phyloP scores from a whole-genome alignment of 1,284 basidiomycete genomes.

The Marasmius fiardii region DNA sequence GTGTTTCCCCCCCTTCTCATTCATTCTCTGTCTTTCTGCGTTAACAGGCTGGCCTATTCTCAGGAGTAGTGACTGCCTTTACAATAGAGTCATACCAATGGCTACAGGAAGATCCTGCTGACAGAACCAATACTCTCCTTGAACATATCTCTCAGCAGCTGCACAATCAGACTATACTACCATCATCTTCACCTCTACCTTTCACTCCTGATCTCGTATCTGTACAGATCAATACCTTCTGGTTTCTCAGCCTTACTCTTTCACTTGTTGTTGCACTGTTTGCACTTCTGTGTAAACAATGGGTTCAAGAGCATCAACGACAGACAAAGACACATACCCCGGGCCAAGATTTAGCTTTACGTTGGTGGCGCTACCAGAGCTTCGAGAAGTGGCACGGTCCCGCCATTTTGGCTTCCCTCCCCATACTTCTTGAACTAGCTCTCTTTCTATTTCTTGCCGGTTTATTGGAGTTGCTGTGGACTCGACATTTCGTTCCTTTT shows the following conservation, averaged over 20 bases:
- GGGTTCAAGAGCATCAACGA: constrained; percentile 10
- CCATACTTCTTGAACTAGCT: constrained; percentile 2
- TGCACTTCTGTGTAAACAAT: constrained; percentile 12
- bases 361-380: not conserved
- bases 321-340: not conserved
- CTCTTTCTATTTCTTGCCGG: constrained; percentile 6
- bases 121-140: not conserved
- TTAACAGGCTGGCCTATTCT: constrained; percentile 6
- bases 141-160: constrained; percentile 1
- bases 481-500: not conserved
- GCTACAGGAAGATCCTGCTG: not conserved
- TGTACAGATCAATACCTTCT: constrained; percentile 2
- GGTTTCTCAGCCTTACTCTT: constrained; percentile 9
- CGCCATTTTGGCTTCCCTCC: not conserved
- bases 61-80: constrained; percentile 6
- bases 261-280: constrained; percentile 4
- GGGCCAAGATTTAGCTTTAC: not conserved
- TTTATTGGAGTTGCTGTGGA: constrained; percentile 5
- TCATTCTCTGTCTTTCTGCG: too few relatives aligned
- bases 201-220: not conserved
- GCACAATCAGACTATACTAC: too few relatives aligned
- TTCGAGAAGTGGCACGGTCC: not conserved
- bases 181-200: not conserved
- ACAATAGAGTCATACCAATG: constrained; percentile 6
- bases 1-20: too few relatives aligned